These are phyloP conservation scores for Colletotrichum siamense DNA, from an alignment of 2,329 filamentous ascomycete genomes.

Conservation along the genomic window DNA sequence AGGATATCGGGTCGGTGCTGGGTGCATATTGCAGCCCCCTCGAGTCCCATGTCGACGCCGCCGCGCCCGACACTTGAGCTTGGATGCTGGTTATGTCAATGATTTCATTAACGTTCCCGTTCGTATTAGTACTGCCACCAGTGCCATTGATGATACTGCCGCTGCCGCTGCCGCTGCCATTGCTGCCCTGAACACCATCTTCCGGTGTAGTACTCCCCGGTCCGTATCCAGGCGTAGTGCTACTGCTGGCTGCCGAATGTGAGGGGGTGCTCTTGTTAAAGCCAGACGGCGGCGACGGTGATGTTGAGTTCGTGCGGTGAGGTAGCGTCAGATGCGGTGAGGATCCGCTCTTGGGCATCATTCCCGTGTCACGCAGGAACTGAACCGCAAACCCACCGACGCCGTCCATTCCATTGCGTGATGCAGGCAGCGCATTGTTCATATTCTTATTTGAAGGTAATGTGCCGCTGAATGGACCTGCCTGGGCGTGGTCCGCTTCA, in stretches of 20 bases:
- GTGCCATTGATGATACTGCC: not conserved
- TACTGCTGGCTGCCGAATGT: not conserved
- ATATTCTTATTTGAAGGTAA: not conserved
- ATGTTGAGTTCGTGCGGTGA: conserved; percentile 1
- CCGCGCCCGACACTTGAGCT: not conserved
- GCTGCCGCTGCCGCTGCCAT: not conserved
- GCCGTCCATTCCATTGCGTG: not conserved
- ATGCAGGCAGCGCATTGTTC: not conserved
- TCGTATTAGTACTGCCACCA: not conserved
- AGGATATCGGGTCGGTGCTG: conserved; percentile 7
- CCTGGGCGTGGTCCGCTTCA: not conserved
- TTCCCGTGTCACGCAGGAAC: not conserved
- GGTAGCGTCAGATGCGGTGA: not conserved
- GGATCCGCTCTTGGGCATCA: not conserved
- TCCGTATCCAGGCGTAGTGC: not conserved
- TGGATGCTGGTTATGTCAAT: conserved; percentile 17
- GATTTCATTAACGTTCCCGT: not conserved
- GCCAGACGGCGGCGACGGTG: not conserved
- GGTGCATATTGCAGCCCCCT: conserved; percentile 15
- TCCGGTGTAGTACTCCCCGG: not conserved
- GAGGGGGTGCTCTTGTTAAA: conserved; percentile 12
- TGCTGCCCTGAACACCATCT: not conserved
- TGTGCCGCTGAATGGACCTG: not conserved
- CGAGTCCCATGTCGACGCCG: conserved; percentile 10
- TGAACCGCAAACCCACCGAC: not conserved